Evolutionary conservation across 1,284 basidiomycete genomes (phyloP), one percentile per base, ranked within the genome.

Genomic region (Sanghuangporus sanghuang): DNA sequence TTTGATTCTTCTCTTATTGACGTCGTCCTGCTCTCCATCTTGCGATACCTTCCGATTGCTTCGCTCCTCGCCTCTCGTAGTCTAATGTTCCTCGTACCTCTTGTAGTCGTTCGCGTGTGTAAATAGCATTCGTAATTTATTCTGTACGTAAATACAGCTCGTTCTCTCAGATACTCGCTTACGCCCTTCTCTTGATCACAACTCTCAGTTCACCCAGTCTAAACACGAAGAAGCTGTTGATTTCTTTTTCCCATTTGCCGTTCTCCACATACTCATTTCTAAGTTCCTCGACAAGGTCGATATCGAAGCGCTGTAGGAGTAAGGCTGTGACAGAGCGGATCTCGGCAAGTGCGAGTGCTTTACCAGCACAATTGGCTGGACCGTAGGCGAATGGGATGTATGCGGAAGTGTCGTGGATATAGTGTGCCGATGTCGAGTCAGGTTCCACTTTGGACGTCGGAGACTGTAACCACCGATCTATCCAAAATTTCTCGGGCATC

Each of bases 401-500:
- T 73, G 35, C 79, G 76, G 39, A 57, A 83, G 81, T 52, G 44
- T 54, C 49, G 27, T 36, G 27, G 21, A 52, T 40, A 6, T 40
- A 49, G 2, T 58, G 62, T 35, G 40, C n/a, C 14, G 12, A 42
- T 11, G 44, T 6, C 5, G 44, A 46, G 44, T 16, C 21, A 16
- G 44, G 44, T 16, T 46, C 44, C 21, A 27, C 7, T 36, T 40
- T 32, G 27, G 16, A 40, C 16, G 49, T 35, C 14, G 52, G 52
- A 8, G 38, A 39, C 14, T 61, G 63, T 6, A 80, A 72, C 78
- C 78, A 80, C 36, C 78, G 73, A 39, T 80, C 78, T 6, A 79
- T 79, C 68, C 74, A 72, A 66, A 80, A 80, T 2, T 66, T 57
- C 23, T 79, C 72, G 12, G 78, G 76, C 48, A 68, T 68, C 1